phyloP scores from a whole-genome alignment of 176 grass and related monocot species.

The Zoysia pacifica region DNA sequence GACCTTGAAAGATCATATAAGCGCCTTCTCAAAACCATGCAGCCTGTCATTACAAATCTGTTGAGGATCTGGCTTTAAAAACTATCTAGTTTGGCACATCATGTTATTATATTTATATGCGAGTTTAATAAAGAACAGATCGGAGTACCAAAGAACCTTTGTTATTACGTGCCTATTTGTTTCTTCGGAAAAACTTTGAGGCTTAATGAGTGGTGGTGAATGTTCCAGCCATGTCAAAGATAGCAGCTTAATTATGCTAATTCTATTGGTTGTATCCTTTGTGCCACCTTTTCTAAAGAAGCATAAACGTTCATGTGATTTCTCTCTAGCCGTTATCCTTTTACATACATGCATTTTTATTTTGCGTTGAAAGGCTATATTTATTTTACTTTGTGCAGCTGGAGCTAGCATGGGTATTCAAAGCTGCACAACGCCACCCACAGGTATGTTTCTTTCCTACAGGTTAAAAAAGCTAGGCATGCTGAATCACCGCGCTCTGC shows the following conservation, averaged over 20 bases:
- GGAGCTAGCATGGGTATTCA: conserved; percentile 47
- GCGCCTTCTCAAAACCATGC: not conserved
- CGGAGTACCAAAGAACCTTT: conserved; percentile 7
- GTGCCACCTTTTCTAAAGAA: conserved; percentile 32
- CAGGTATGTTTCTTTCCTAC: conserved; percentile 48
- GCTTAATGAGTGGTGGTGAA: conserved; percentile 35
- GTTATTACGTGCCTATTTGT: conserved; percentile 10
- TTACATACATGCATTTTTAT: conserved; percentile 18
- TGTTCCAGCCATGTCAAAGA: conserved; percentile 40
- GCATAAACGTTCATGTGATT: conserved; percentile 40
- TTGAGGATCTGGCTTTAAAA: not conserved
- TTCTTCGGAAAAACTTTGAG: conserved; percentile 8
- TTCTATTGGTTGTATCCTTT: conserved; percentile 37
- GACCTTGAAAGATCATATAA: conserved; percentile 2
- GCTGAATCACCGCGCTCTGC: conserved; percentile 31
- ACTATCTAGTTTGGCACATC: not conserved
- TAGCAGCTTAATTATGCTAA: conserved; percentile 46
- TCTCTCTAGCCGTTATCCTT: conserved; percentile 39
- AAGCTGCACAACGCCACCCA: conserved; percentile 38
- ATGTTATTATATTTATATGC: not conserved
- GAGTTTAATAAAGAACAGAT: not conserved
- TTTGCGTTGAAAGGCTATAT: conserved; percentile 22
- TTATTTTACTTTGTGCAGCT: conserved; percentile 41
- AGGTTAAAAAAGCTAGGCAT: conserved; percentile 54
- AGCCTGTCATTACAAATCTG: not conserved